These are phyloP conservation scores for Fomitiporia mediterranea DNA, from an alignment of 1,284 basidiomycete genomes.

Conservation along the genomic window DNA sequence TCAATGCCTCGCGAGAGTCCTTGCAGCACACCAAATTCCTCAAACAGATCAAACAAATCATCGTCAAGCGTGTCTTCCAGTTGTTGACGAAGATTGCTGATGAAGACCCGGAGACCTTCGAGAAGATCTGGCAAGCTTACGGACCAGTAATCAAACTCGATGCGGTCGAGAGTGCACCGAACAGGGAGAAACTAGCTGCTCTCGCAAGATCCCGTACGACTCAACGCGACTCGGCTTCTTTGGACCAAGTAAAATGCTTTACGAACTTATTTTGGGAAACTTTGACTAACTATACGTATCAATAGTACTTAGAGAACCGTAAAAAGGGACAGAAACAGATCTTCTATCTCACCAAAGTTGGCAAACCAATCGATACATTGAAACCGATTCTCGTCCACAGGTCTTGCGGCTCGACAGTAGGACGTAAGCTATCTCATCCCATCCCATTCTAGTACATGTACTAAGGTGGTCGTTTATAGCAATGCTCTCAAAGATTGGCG, in stretches of 20 bases:
- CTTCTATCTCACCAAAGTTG: conserved; percentile 82
- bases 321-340: conserved; percentile 89
- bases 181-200: conserved; percentile 71
- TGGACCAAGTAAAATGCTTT: conserved; percentile 58
- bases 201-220: conserved; percentile 78
- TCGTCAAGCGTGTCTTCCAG: conserved; percentile 77
- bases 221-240: conserved; percentile 61
- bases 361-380: conserved; percentile 65
- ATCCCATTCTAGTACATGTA: neutral
- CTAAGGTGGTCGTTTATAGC: conserved; percentile 27
- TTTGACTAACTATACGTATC: neutral
- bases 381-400: too few relatives aligned
- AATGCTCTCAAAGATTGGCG: conserved; percentile 74
- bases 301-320: conserved; percentile 75
- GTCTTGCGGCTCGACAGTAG: conserved; percentile 86
- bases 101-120: conserved; percentile 69
- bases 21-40: conserved; percentile 84
- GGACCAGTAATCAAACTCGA: conserved; percentile 85
- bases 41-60: conserved; percentile 67
- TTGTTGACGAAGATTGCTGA: conserved; percentile 66
- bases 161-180: conserved; percentile 73
- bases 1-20: conserved; percentile 93
- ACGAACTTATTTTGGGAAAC: too few relatives aligned
- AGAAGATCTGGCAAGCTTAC: conserved; percentile 63
- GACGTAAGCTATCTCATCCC: conserved; percentile 49